Conservation (phyloP, 2,329 filamentous ascomycete genomes). For the Aspergillus ustus region DNA sequence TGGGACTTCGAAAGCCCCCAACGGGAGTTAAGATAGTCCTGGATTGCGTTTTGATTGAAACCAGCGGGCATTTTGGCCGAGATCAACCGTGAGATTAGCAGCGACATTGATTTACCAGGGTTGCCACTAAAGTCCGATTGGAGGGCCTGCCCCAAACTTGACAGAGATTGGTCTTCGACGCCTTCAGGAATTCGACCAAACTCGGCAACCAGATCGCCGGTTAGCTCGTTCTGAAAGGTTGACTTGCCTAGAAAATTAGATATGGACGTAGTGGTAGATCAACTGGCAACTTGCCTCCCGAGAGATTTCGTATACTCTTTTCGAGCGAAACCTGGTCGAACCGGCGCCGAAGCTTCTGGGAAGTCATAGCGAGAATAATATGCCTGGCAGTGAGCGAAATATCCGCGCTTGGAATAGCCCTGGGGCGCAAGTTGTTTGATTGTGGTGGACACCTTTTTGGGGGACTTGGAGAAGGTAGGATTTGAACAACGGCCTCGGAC, state of each 20-base stretch:
- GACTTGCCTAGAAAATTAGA: slow-evolving; percentile 39
- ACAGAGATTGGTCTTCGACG: slow-evolving; percentile 44
- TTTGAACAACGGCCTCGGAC: not conserved
- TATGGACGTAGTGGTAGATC: not conserved
- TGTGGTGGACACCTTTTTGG: not conserved
- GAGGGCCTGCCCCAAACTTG: slow-evolving; percentile 36
- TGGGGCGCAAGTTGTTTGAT: not conserved
- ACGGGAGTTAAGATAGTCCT: slow-evolving; percentile 27
- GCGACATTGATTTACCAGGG: slow-evolving; percentile 36
- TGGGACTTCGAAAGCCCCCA: slow-evolving; percentile 34
- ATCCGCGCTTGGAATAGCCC: slow-evolving; percentile 6
- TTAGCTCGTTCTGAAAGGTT: slow-evolving; percentile 52
- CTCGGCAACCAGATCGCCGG: slow-evolving; percentile 48
- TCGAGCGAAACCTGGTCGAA: slow-evolving; percentile 24
- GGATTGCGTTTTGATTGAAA: slow-evolving; percentile 28
- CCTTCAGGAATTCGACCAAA: slow-evolving; percentile 48
- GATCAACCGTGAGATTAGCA: slow-evolving; percentile 35
- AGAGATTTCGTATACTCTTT: slow-evolving; percentile 41
- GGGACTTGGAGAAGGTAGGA: not conserved
- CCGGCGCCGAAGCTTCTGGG: slow-evolving; percentile 23
- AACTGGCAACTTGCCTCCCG: slow-evolving; percentile 15
- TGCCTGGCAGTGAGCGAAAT: slow-evolving; percentile 19
- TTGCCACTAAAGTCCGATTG: slow-evolving; percentile 36
- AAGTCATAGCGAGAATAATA: slow-evolving; percentile 22
- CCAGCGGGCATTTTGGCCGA: slow-evolving; percentile 36